A percentile compares a stretch with the other conserved stretches of the same genome.
These are phyloP conservation scores for Isatis lusitanica DNA, from an alignment of 441 rosid genomes.

Conservation along the genomic window DNA sequence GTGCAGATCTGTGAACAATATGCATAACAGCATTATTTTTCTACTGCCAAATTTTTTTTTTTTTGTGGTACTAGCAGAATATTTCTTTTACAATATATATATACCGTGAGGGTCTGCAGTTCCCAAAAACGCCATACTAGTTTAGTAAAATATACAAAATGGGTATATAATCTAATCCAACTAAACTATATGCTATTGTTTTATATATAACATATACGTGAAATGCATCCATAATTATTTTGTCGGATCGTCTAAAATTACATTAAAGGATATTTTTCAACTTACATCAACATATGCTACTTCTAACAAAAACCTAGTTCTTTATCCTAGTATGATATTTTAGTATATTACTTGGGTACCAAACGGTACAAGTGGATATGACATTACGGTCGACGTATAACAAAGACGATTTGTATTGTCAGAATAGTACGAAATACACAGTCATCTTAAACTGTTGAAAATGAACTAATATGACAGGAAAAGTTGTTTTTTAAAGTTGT, in stretches of 20 bases:
- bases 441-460: not conserved
- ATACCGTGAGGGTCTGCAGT: not conserved
- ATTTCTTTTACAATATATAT: not conserved
- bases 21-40: not conserved
- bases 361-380: constrained; percentile 10
- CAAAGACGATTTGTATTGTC: constrained; percentile 9
- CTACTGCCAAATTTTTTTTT: not conserved
- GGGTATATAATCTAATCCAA: not conserved
- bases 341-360: not conserved
- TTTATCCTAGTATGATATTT: constrained; percentile 5
- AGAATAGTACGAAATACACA: constrained; percentile 11
- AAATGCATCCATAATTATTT: not conserved
- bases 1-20: not conserved
- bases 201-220: not conserved
- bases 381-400: not conserved
- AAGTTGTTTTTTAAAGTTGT: not conserved
- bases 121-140: not conserved
- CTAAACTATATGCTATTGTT: not conserved
- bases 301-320: constrained; percentile 11
- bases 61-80: not conserved
- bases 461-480: not conserved
- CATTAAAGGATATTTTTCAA: not conserved
- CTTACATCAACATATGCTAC: not conserved
- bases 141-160: not conserved
- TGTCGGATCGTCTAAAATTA: not conserved